Evolutionary conservation across 2,329 filamentous ascomycete species (phyloP).

Genomic region (Colletotrichum godetiae): DNA sequence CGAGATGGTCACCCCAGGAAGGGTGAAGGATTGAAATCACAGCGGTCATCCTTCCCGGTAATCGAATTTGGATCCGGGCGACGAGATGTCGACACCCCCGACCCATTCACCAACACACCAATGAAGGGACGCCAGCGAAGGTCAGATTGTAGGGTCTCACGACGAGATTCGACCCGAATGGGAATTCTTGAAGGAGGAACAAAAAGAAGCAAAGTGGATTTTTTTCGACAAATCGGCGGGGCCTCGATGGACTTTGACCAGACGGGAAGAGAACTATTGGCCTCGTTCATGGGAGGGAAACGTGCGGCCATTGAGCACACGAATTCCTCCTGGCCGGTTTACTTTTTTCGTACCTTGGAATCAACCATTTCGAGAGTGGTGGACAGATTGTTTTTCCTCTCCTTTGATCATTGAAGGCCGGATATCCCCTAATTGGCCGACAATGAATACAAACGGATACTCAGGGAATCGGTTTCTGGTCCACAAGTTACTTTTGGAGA

Average conservation of each 20-base stretch:
- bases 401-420: conserved; percentile 15
- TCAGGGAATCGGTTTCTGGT: conserved; percentile 4
- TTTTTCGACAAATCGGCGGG: conserved; percentile 10
- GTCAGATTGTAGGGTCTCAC: conserved; percentile 29
- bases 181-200: conserved; percentile 22
- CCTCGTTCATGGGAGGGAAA: conserved; percentile 12
- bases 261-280: background rate
- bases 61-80: background rate
- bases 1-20: conserved; percentile 31
- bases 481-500: conserved; percentile 34
- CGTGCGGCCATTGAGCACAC: conserved; percentile 9
- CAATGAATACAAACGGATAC: background rate
- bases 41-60: conserved; percentile 3
- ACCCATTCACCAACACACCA: conserved; percentile 5
- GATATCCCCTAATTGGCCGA: conserved; percentile 35
- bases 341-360: conserved; percentile 3
- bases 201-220: conserved; percentile 21
- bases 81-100: conserved; percentile 32
- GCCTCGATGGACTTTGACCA: background rate
- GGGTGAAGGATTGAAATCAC: conserved; percentile 22
- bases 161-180: conserved; percentile 20
- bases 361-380: conserved; percentile 6
- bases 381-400: background rate
- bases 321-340: conserved; percentile 10
- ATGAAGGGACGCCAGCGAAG: conserved; percentile 3